Evolutionary conservation across 163 green algal genomes (phyloP), one percentile per base, ranked within the genome.

Genomic region (Coccomyxa subellipsoidea): DNA sequence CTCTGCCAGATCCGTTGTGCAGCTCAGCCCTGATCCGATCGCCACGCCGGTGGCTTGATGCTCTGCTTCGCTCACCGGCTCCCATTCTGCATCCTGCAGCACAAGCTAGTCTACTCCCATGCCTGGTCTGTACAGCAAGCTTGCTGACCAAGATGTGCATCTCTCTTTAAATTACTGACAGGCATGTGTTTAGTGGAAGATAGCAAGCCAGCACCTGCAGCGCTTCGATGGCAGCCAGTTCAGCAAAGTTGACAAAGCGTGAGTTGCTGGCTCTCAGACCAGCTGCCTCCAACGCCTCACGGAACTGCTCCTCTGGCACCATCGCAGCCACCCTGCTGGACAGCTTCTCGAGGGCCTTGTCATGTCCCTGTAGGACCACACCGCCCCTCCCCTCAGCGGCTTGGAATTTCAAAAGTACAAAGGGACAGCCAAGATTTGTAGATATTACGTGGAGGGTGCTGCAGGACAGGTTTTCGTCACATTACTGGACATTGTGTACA

Each of bases 11-110:
- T 99, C 95, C 0, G 85, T 73, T 0, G 93, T 95, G 79, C 88
- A 90, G 88, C 93, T 95, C 91, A 99, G 98, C 83, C 96, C 96
- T 4, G 87, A 91, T 38, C 96, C 96, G 12, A 99, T 93, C 29
- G 85, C 86, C 37, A 98, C 96, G 4, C 96, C 96, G 29, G 91
- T 94, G 21, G 69, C 37, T 21, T 81, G 75, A 29, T 83, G 78
- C 39, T 91, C 76, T 12, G 54, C 80, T 12, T 38, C 12, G 3
- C 40, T 85, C 0, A 35, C 25, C 1, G 88, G 86, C 38, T 76
- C 32, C 92, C 92, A 95, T 0, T 81, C 77, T 8, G 91, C 92
- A 86, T 96, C 91, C n/a, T 79, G 71, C 70, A 93, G 54, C 10
- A 85, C 90, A 85, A n/a, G n/a, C n/a, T n/a, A n/a, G n/a, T n/a